Evolutionary conservation across 2,329 filamentous ascomycete genomes (phyloP).

Genomic region (Bimuria novae-zelandiae): DNA sequence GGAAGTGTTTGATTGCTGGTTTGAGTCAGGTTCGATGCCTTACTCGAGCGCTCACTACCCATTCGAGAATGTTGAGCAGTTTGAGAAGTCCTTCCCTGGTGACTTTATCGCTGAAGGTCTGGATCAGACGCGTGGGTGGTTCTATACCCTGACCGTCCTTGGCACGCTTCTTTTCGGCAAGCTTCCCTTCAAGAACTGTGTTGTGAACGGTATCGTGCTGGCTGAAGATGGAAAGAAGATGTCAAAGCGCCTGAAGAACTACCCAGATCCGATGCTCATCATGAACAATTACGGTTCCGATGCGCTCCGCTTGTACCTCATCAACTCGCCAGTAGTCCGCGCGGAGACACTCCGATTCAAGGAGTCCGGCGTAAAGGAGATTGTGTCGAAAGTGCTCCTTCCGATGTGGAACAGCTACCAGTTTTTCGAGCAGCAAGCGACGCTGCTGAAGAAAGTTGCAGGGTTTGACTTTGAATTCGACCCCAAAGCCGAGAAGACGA

Average conservation of each 20-base stretch:
- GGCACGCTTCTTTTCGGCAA: slow-evolving; percentile 85
- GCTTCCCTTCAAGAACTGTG: slow-evolving; percentile 90
- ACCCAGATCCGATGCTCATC: slow-evolving; percentile 81
- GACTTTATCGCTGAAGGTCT: slow-evolving; percentile 94
- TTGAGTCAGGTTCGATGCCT: slow-evolving; percentile 94
- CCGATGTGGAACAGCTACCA: slow-evolving; percentile 97
- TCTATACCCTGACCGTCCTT: slow-evolving; percentile 88
- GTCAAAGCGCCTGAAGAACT: slow-evolving; percentile 97
- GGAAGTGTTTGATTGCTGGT: slow-evolving; percentile 97
- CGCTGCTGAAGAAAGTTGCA: slow-evolving; percentile 83
- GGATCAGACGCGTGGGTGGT: slow-evolving; percentile 95
- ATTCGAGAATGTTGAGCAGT: slow-evolving; percentile 83
- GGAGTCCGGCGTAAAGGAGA: slow-evolving; percentile 90
- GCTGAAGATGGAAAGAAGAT: slow-evolving; percentile 98
- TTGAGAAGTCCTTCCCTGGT: slow-evolving; percentile 81
- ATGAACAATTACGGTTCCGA: slow-evolving; percentile 91
- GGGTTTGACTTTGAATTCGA: slow-evolving; percentile 78
- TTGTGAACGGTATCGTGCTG: slow-evolving; percentile 94
- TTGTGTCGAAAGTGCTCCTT: slow-evolving; percentile 86
- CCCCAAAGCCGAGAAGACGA: slow-evolving; percentile 72
- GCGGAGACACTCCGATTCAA: slow-evolving; percentile 91
- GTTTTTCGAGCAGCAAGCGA: slow-evolving; percentile 90
- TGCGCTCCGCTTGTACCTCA: slow-evolving; percentile 90
- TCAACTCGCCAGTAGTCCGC: slow-evolving; percentile 93
- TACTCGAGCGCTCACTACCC: slow-evolving; percentile 91